Conservation (phyloP, 2,329 filamentous ascomycete species). For the Aureobasidium uvarum region DNA sequence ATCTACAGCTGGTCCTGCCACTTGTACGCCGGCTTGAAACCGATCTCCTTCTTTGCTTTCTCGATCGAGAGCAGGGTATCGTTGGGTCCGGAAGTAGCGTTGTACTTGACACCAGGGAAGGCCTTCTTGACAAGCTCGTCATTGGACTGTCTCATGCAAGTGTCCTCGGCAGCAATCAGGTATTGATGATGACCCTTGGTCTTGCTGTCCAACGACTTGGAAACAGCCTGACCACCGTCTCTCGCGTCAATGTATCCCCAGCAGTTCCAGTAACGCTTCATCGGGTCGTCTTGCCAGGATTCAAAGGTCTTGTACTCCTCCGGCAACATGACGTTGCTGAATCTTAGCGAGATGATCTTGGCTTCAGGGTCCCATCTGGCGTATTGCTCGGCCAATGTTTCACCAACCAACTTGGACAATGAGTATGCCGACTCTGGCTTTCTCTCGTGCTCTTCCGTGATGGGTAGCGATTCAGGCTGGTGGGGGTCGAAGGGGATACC, state of each 20-base stretch:
- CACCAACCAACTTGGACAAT: constrained; percentile 31
- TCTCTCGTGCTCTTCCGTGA: constrained; percentile 32
- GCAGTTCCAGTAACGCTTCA: constrained; percentile 33
- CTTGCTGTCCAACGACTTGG: constrained; percentile 29
- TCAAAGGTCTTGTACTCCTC: constrained; percentile 32
- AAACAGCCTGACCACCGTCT: constrained; percentile 31
- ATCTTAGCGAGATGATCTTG: constrained; percentile 32
- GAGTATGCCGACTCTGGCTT: constrained; percentile 32
- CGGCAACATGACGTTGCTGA: constrained; percentile 34
- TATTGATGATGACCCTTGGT: constrained; percentile 32
- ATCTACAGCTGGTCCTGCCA: constrained; percentile 31
- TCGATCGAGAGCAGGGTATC: constrained; percentile 32
- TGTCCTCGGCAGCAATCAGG: constrained; percentile 32
- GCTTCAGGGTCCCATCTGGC: constrained; percentile 31
- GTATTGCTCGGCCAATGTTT: constrained; percentile 33
- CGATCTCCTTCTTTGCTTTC: constrained; percentile 33
- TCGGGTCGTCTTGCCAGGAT: constrained; percentile 32
- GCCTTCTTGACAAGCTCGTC: constrained; percentile 32
- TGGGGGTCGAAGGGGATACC: constrained; percentile 33
- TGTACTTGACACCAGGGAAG: constrained; percentile 32
- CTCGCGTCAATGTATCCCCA: constrained; percentile 33
- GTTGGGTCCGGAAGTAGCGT: constrained; percentile 28
- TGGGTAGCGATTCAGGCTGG: constrained; percentile 29
- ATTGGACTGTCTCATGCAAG: constrained; percentile 32
- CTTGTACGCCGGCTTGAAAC: constrained; percentile 31